Base-by-base conservation (phyloP, 768 basidiomycete genomes). In the Boletus vinaceobasis region DNA sequence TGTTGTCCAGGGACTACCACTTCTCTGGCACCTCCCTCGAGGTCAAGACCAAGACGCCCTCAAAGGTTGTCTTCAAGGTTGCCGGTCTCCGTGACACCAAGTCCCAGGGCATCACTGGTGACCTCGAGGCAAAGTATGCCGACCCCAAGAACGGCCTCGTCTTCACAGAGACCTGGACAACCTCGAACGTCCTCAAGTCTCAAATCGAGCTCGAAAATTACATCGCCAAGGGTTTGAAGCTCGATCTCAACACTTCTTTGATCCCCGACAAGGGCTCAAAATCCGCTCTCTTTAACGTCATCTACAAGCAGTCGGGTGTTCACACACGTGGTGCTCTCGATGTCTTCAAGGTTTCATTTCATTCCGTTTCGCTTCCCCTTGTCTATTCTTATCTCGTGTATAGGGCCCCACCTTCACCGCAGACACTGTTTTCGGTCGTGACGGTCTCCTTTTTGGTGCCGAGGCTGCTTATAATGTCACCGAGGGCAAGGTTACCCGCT, bases 401-500 rank as follows among this genome's bases (percentile, higher is more conserved):
- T 37, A 97, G 94, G 97, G 97, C 48, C 96, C 96, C 44, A 96
- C 93, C 49, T 90, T 98, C 82, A 98, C 94, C 61, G 88, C 94
- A 48, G 97, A 99, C 75, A 82, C 92, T 57, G 97, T 96, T 64
- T 68, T 96, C 61, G 95, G 95, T 62, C 95, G 94, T 67, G 93
- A 98, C 67, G 97, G 97, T 55, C 93, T 98, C 88, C 89, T 98
- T 57, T 76, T 96, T 56, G 97, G 97, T 79, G 92, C 84, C 60
- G 97, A 99, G 81, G 87, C 93, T 37, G 84, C 93, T 48, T 98
- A 98, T 82, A 96, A 98, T 72, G 91, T 98, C 71, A 92, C 88
- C 47, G 90, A 92, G 65, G 96, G 94, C 68, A 87, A 85, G 67
- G 81, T 98, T 71, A 88, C 88, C 70, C 88, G 89, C 67, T 99